Conservation (phyloP, 805 yeast species). For the Barnettozyma sp. region DNA sequence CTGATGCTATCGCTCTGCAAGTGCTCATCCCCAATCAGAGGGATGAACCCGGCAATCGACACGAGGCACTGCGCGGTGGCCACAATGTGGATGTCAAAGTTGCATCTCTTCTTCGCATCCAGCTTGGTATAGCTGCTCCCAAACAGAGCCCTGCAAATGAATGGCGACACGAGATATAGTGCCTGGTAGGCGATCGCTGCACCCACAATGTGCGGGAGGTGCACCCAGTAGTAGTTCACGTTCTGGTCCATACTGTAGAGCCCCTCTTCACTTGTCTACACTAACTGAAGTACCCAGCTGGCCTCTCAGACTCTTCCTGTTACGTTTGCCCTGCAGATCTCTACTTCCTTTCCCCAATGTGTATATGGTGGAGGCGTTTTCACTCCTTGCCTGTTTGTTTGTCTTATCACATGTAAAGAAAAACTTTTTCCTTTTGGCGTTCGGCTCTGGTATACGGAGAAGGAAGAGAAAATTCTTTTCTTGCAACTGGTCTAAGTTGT, state of each 20-base stretch:
- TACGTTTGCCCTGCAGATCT: no score
- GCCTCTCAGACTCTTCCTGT: no score
- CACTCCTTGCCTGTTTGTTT: no score
- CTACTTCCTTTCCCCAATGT: no score
- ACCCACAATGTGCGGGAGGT: constrained; percentile 67
- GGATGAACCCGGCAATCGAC: constrained; percentile 52
- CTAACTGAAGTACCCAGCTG: no score
- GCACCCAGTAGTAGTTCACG: constrained; percentile 35
- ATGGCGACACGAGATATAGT: constrained; percentile 47
- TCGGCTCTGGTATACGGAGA: no score
- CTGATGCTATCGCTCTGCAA: constrained; percentile 45
- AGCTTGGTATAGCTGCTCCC: constrained; percentile 49
- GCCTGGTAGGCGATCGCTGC: constrained; percentile 55
- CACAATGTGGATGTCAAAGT: constrained; percentile 87
- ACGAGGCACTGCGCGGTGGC: constrained; percentile 77
- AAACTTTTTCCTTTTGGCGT: no score
- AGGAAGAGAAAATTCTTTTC: background rate
- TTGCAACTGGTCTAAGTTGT: background rate
- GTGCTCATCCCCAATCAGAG: constrained; percentile 54
- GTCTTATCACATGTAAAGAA: no score
- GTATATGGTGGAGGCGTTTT: no score
- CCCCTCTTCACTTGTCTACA: no score
- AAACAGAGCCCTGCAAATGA: constrained; percentile 40
- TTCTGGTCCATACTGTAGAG: no score
- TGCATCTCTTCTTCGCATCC: constrained; percentile 42